These are phyloP conservation scores for Ogataea methanolica DNA, from an alignment of 805 yeast species.

Conservation along the genomic window DNA sequence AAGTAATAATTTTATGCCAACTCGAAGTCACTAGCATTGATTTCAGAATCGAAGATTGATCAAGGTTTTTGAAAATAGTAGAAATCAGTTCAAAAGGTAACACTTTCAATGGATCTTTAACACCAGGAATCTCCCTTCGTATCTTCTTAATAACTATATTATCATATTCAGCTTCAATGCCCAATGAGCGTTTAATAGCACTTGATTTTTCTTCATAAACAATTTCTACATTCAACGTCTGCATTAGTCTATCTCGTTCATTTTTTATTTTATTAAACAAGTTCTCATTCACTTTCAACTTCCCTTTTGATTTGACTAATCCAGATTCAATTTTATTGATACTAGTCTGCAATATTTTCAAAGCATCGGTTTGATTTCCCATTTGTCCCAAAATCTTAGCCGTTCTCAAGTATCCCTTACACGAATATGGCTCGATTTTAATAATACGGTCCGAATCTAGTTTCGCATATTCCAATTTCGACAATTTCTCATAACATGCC, in stretches of 20 bases:
- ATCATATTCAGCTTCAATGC: conserved; percentile 3
- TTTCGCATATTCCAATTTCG: conserved; percentile 29
- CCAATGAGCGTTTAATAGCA: not conserved
- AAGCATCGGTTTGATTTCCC: conserved; percentile 32
- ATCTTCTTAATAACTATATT: not conserved
- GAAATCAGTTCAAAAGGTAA: conserved; percentile 25
- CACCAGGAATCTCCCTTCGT: not conserved
- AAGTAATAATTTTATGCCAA: conserved; percentile 14
- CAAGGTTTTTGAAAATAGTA: conserved; percentile 9
- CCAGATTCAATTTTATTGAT: conserved; percentile 33
- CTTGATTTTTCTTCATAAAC: not conserved
- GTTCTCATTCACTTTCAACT: conserved; percentile 29
- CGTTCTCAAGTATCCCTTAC: conserved; percentile 45
- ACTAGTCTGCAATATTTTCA: conserved; percentile 34
- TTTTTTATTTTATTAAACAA: conserved; percentile 27
- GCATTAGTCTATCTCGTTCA: conserved; percentile 6
- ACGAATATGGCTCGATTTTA: conserved; percentile 37
- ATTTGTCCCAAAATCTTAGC: conserved; percentile 32
- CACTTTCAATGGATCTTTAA: conserved; percentile 16
- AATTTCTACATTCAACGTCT: not conserved
- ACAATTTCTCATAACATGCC: conserved; percentile 43
- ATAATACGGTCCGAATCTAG: conserved; percentile 34
- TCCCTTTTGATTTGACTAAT: conserved; percentile 16
- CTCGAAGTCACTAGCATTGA: conserved; percentile 13
- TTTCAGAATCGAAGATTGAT: conserved; percentile 10